Base-by-base conservation (phyloP, 2,329 filamentous ascomycete genomes). In the Aspergillus intermedius region DNA sequence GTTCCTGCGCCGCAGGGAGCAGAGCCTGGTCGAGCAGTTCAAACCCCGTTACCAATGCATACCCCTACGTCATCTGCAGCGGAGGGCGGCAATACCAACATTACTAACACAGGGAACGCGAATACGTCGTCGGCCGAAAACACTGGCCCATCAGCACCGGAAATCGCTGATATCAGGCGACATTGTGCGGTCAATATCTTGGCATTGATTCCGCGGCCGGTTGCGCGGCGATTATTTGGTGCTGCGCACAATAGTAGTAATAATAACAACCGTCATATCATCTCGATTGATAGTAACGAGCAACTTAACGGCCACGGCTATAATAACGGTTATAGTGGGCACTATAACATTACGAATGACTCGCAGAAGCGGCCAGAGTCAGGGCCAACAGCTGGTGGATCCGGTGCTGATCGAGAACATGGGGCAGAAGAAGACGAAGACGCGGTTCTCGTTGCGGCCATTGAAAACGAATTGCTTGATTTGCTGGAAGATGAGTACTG, bases 401-500 rank as follows among this genome's bases (percentile, higher is more conserved):
- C 17, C 19, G 8, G 28, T 48, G 25, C 39, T 44, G 53, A 30
- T 46, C 52, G 42, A 51, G 53, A 48, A 44, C 49, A 42, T 42
- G 25, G 41, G 25, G 37, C 45, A 10, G 32, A 43, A 23, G 22
- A 44, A 34, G 47, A 47, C 15, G 45, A 30, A 32, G 72, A 77
- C 19, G 73, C 79, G 46, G 70, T 73, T 44, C 74, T 82, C 49
- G 68, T 82, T 41, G 68, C 72, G 51, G 78, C 84, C 57, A 77
- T 88, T 54, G 81, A 84, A 61, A 72, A 77, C 47, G 72, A 74
- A 21, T 74, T 90, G 42, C 75, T 97, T 42, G 82, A 86, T 59
- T 75, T 91, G 34, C 84, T 95, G 56, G 81, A 80, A 13, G 90
- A 96, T 68, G 76, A 79, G 45, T 95, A 95, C 71, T 86, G 90